Evolutionary conservation across 2,329 filamentous ascomycete species (phyloP), one percentile per base, ranked within the genome.

Genomic region (Fusarium beomiforme): DNA sequence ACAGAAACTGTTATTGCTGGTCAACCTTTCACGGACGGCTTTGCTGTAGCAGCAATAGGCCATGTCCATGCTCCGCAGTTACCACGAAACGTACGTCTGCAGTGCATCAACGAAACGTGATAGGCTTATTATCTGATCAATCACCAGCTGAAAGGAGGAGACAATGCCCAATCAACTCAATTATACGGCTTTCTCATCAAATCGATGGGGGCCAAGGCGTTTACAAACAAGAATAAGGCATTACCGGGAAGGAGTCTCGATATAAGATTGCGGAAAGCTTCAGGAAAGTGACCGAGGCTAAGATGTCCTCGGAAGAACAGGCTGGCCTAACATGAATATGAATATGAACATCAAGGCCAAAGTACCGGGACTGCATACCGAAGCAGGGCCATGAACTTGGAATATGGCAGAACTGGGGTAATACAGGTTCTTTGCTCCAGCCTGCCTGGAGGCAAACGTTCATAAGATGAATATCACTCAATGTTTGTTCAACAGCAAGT

Each of bases 91-190:
- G 64, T 43, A 62, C 34, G 64, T 43, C 46, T 47, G 29, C 23
- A 41, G 23, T n/a, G 26, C n/a, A 56, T 39, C 43, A n/a, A 24
- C 26, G 34, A 24, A 55, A 24, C 24, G 61, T 16, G 21, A 43
- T 10, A 53, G 24, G 26, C 24, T 36, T 29, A n/a, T 33, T 42
- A 19, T 16, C 53, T 16, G 47, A 55, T 46, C 24, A 44, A 46
- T 64, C 53, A 36, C 26, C n/a, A 73, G 70, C 58, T 71, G 58
- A 68, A 64, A 39, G 31, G 55, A 53, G 34, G 24, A n/a, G 9
- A 37, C 24, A 47, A 33, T 44, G 13, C 26, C 59, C 31, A 65
- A 59, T 60, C 41, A 53, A 44, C n/a, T 29, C 41, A 36, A 43
- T 31, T 14, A 21, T 33, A 53, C 41, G n/a, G 36, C 33, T 63